Percentiles rank a stretch among this genome's conserved stretches.
phyloP scores from a whole-genome alignment of 371 early-diverging fungal genomes.

The Mortierella sp. region DNA sequence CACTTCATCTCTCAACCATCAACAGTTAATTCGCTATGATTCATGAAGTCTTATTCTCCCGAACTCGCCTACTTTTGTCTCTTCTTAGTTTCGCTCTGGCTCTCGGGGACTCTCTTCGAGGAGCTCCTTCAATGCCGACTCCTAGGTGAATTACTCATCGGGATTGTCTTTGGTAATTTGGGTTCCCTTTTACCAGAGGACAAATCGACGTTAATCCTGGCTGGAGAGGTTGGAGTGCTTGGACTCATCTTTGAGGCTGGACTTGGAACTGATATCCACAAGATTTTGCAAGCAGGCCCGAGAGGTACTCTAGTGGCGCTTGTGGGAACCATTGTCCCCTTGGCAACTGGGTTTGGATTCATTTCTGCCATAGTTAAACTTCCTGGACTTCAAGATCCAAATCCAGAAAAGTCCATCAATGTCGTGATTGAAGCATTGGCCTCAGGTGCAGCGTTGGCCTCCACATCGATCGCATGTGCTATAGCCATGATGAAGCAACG shows the following conservation, averaged over 20 bases:
- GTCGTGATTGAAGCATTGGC: slow-evolving; percentile 22
- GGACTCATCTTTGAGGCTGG: slow-evolving; percentile 40
- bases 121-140: slow-evolving; percentile 29
- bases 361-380: slow-evolving; percentile 15
- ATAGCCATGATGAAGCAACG: slow-evolving; percentile 42
- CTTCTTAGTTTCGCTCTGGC: slow-evolving; percentile 32
- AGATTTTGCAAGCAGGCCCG: slow-evolving; percentile 12
- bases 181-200: slow-evolving; percentile 20
- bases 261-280: slow-evolving; percentile 15
- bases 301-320: slow-evolving; percentile 19
- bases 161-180: slow-evolving; percentile 39
- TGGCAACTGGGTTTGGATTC: slow-evolving; percentile 37
- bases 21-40: no score
- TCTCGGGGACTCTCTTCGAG: slow-evolving; percentile 30
- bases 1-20: no score
- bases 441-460: slow-evolving; percentile 39
- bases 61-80: slow-evolving; percentile 28
- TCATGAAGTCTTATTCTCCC: slow-evolving; percentile 26
- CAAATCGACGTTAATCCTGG: slow-evolving; percentile 26
- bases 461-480: slow-evolving; percentile 42
- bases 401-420: not conserved
- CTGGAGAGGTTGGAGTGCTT: slow-evolving; percentile 38
- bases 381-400: slow-evolving; percentile 4
- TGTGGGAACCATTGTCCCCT: slow-evolving; percentile 22
- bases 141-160: slow-evolving; percentile 39